phyloP scores from a whole-genome alignment of 495 filamentous ascomycete species.

The Pyronema omphalodes region DNA sequence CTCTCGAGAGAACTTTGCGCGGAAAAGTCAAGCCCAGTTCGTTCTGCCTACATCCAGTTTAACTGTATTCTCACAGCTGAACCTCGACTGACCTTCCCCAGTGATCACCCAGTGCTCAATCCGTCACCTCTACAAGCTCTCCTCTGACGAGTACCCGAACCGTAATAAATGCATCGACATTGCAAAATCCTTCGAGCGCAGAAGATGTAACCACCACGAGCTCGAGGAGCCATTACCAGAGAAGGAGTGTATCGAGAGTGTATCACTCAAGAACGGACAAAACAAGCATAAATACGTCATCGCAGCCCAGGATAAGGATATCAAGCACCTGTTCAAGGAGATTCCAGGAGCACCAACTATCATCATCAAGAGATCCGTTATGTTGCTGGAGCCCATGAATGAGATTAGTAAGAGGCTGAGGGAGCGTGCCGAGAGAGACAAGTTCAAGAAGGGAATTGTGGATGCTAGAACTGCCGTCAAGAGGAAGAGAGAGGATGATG shows the following conservation, averaged over 20 bases:
- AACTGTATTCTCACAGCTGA: not conserved
- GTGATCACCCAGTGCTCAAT: slow-evolving; percentile 51
- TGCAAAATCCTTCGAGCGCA: slow-evolving; percentile 59
- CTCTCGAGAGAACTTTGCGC: slow-evolving; percentile 56
- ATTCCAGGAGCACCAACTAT: slow-evolving; percentile 64
- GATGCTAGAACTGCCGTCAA: slow-evolving; percentile 30
- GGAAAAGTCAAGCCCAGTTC: slow-evolving; percentile 69
- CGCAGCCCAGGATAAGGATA: slow-evolving; percentile 48
- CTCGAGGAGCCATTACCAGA: slow-evolving; percentile 58
- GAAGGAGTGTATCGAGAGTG: slow-evolving; percentile 55
- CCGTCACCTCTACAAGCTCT: slow-evolving; percentile 47
- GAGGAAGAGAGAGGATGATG: slow-evolving; percentile 37
- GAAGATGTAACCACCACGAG: slow-evolving; percentile 76
- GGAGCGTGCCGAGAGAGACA: slow-evolving; percentile 50
- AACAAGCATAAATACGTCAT: slow-evolving; percentile 90
- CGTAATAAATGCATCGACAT: slow-evolving; percentile 42
- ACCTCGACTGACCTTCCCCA: slow-evolving; percentile 14
- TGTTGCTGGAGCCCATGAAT: slow-evolving; percentile 84
- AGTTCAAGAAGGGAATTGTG: slow-evolving; percentile 56
- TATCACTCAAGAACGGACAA: slow-evolving; percentile 45
- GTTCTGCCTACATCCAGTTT: slow-evolving; percentile 15
- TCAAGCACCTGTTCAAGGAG: slow-evolving; percentile 35
- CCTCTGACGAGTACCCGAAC: slow-evolving; percentile 28
- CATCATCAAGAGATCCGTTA: slow-evolving; percentile 67
- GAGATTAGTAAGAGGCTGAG: slow-evolving; percentile 39